Evolutionary conservation across 176 grass and related monocot genomes (phyloP), one percentile per base, ranked within the genome.

Genomic region (Bothriochloa decipiens): DNA sequence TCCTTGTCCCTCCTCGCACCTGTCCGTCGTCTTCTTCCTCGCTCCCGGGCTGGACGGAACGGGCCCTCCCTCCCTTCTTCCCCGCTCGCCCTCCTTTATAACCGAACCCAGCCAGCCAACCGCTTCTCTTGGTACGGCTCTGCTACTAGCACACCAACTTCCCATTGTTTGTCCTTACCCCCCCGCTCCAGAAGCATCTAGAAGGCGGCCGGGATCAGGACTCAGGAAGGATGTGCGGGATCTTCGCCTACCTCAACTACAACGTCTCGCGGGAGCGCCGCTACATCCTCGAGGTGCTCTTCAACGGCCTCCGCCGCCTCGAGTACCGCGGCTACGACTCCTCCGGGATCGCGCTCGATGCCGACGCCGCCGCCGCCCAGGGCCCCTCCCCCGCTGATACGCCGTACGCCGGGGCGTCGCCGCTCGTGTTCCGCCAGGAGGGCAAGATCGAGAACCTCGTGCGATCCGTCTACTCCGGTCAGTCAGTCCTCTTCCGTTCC

Each of bases 401-500:
- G 11, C 47, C 88, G 22, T 86, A 86, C 60, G 74, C 74, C 10
- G 86, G 91, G 18, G 71, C 86, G 18, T n/a, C 78, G 8, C 89
- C 93, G 18, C 84, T 99, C 35, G 89, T 99, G 17, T 99, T 94
- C 90, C 96, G 96, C 16, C 88, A 94, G 86, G 93, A 99, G 80
- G 96, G 96, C 76, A 99, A 99, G 91, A 99, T 99, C 77, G 96
- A 96, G 89, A 89, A 81, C 36, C 96, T 99, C 84, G 96, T 99
- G 77, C 83, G 85, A 86, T 96, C 87, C 50, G 96, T 96, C 35
- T 99, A 96, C 91, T 78, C 89, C 6, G 93, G 96, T 98, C 43
- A 86, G 83, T 35, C 63, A 86, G 77, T 29, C 63, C 84, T 57
- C 66, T 84, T 27, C 6, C 7, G 11, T 28, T 65, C 82, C 32